These are phyloP conservation scores for Wickerhamiella qilinensis DNA, from an alignment of 805 yeast genomes.

Conservation along the genomic window DNA sequence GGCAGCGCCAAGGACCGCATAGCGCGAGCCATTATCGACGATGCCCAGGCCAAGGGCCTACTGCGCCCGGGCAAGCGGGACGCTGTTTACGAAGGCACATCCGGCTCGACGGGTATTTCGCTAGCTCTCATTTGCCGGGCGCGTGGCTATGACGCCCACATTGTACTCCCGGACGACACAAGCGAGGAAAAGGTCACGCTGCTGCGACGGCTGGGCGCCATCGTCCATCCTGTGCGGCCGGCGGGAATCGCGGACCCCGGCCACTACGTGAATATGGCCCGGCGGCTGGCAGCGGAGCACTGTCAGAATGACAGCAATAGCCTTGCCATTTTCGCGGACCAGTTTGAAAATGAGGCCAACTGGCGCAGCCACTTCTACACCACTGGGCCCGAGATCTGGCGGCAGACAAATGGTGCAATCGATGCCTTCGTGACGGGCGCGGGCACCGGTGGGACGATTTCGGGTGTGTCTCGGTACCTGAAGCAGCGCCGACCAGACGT, in stretches of 20 bases:
- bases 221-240: slow-evolving; percentile 72
- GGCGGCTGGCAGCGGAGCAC: slow-evolving; percentile 41
- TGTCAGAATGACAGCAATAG: slow-evolving; percentile 22
- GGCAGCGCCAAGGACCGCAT: slow-evolving; percentile 94
- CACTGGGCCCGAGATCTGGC: slow-evolving; percentile 88
- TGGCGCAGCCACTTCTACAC: slow-evolving; percentile 71
- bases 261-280: slow-evolving; percentile 84
- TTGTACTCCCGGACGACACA: slow-evolving; percentile 91
- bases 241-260: slow-evolving; percentile 89
- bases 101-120: slow-evolving; percentile 94
- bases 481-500: slow-evolving; percentile 32
- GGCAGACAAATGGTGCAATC: slow-evolving; percentile 46
- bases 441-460: slow-evolving; percentile 93
- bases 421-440: slow-evolving; percentile 81
- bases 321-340: slow-evolving; percentile 80
- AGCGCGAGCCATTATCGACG: slow-evolving; percentile 65
- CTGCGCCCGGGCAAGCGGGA: slow-evolving; percentile 49
- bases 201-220: slow-evolving; percentile 62
- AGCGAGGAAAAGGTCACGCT: slow-evolving; percentile 66
- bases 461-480: slow-evolving; percentile 74
- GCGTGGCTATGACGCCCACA: slow-evolving; percentile 76
- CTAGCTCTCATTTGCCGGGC: slow-evolving; percentile 82
- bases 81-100: slow-evolving; percentile 82
- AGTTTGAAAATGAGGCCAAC: slow-evolving; percentile 82
- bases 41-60: slow-evolving; percentile 44